phyloP scores from a whole-genome alignment of 352 stramenopile genomes.

The Phytopythium boreale region DNA sequence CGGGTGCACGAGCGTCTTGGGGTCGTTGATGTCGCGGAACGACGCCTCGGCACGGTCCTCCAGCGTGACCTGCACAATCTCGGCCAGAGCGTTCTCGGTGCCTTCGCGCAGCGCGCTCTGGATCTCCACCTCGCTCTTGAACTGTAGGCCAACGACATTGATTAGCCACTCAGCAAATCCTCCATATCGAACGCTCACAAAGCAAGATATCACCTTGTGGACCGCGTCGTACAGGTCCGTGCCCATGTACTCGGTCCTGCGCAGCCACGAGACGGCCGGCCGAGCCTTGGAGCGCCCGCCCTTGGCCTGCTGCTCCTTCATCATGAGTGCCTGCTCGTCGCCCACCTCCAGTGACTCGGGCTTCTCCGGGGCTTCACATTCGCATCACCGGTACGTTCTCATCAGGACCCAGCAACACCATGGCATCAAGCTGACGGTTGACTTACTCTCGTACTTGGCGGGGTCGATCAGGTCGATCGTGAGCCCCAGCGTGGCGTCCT shows the following conservation, averaged over 20 bases:
- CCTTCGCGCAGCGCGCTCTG: conserved; percentile 78
- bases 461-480: conserved; percentile 84
- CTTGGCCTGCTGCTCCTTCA: conserved; percentile 63
- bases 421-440: background rate
- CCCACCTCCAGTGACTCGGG: conserved; percentile 59
- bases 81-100: conserved; percentile 74
- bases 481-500: conserved; percentile 75
- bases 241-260: conserved; percentile 84
- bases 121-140: conserved; percentile 85
- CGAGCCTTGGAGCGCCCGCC: conserved; percentile 59
- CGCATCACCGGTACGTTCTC: conserved; percentile 5
- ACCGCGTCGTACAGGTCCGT: conserved; percentile 83
- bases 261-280: conserved; percentile 75
- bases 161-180: background rate
- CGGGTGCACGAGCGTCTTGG: conserved; percentile 69
- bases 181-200: background rate
- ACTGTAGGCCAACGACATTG: conserved; percentile 15
- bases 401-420: too few relatives aligned
- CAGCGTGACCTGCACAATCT: conserved; percentile 65
- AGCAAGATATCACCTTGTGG: conserved; percentile 46
- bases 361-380: conserved; percentile 38
- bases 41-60: conserved; percentile 80
- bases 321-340: conserved; percentile 76
- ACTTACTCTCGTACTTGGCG: conserved; percentile 76
- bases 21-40: conserved; percentile 67